phyloP scores from a whole-genome alignment of 2,329 filamentous ascomycete species.

The Talaromyces islandicus region DNA sequence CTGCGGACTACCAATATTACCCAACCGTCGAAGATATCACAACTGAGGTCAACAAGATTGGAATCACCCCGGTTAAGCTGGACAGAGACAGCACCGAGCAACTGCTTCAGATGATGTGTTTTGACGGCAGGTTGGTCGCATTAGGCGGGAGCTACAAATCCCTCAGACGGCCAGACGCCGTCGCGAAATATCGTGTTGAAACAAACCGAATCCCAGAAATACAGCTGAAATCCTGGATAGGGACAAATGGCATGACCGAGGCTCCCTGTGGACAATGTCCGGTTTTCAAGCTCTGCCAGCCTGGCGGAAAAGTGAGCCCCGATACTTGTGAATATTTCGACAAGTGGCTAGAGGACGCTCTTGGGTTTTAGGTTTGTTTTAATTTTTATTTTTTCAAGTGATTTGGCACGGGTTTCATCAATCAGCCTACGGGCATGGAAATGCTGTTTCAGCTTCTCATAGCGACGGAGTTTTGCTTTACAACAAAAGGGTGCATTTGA shows the following conservation, averaged over 20 bases:
- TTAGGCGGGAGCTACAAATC: conserved; percentile 48
- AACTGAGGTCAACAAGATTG: conserved; percentile 61
- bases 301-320: conserved; percentile 83
- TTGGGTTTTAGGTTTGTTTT: conserved; percentile 27
- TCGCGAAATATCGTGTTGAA: conserved; percentile 15
- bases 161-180: conserved; percentile 32
- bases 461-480: not conserved
- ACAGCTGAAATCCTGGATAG: conserved; percentile 33
- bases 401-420: not conserved
- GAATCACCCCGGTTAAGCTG: conserved; percentile 65
- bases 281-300: conserved; percentile 86
- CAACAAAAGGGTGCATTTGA: not conserved
- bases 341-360: conserved; percentile 61
- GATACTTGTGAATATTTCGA: conserved; percentile 89
- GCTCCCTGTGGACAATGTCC: conserved; percentile 88
- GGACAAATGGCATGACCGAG: conserved; percentile 75
- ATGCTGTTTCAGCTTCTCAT: conserved; percentile 3
- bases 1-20: conserved; percentile 66
- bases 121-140: conserved; percentile 74
- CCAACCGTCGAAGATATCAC: conserved; percentile 77
- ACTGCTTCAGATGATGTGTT: conserved; percentile 80
- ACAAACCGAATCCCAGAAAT: conserved; percentile 6
- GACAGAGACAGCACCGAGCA: conserved; percentile 72
- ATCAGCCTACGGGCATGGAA: not conserved
- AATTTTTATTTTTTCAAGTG: not conserved